Base-by-base conservation (phyloP, 306 rosid genomes). In the Malus asiatica region DNA sequence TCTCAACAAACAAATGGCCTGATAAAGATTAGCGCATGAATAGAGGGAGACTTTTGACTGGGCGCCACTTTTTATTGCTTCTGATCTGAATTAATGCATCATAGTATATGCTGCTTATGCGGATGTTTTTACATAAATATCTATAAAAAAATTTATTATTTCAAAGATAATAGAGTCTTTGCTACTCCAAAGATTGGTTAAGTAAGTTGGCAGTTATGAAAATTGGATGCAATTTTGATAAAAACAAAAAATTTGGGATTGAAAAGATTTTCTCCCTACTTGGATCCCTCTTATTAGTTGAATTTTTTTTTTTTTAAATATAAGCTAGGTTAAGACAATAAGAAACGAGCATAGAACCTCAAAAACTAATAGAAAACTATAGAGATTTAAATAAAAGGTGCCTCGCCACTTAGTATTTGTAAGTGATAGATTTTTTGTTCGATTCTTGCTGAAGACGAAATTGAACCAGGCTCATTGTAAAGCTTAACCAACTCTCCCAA, bases 361-460 rank as follows among this genome's bases (percentile, higher is more conserved):
- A 48, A 4, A 46, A 46, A 16, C 53, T 48, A 48, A 15, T 48
- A 15, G 19, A 48, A 5, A 48, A 48, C 5, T 1, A 14, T 4
- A 1, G 53, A 48, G 19, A 48, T 48, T 48, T 16, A 48, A 48
- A 48, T 48, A 19, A 48, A 48, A 48, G 53, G 53, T 48, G 53
- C 2, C 53, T 15, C 8, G 9, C 9, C 42, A 7, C 2, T 38
- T 38, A 6, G 9, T 7, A 38, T 0, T 38, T 38, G 2, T 38
- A 7, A 38, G 0, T 38, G 10, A 38, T 0, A 38, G 0, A 2
- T 38, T 38, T 38, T 38, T 6, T 0, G 9, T 38, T 38, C 2
- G 0, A 38, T 38, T 38, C 2, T 38, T 2, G 42, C 0, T 0
- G 7, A 38, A 38, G 0, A 6, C 0, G 0, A 38, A 38, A 10